Conservation (phyloP, 495 filamentous ascomycete genomes). For the Parathielavia appendiculata region DNA sequence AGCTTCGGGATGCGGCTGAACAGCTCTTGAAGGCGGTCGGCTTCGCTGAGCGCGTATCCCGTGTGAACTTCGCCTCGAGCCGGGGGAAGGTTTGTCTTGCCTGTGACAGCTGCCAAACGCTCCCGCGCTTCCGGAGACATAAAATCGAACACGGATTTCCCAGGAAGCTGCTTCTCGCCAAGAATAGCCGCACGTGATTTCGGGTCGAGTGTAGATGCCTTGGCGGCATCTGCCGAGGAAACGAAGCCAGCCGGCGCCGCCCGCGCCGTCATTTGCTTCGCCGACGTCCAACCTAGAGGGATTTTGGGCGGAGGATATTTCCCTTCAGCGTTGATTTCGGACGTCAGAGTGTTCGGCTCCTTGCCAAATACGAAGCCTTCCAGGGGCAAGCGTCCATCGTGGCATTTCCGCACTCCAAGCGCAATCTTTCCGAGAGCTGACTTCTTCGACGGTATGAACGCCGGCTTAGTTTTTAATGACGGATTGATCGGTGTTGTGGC, state of each 20-base stretch:
- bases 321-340: constrained; percentile 49
- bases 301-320: constrained; percentile 72
- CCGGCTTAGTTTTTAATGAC: constrained; percentile 60
- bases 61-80: constrained; percentile 69
- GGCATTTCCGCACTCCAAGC: constrained; percentile 67
- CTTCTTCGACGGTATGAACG: constrained; percentile 72
- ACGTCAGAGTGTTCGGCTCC: constrained; percentile 47
- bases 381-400: constrained; percentile 81
- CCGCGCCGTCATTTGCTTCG: constrained; percentile 46
- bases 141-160: constrained; percentile 95
- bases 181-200: constrained; percentile 74
- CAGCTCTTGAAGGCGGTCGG: constrained; percentile 55
- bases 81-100: constrained; percentile 69
- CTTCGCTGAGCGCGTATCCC: constrained; percentile 55
- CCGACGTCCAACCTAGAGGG: constrained; percentile 71
- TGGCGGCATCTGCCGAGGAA: constrained; percentile 69
- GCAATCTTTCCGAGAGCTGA: constrained; percentile 50
- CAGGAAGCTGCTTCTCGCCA: constrained; percentile 75
- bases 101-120: constrained; percentile 68
- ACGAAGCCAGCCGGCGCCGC: constrained; percentile 45
- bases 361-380: constrained; percentile 76
- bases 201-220: constrained; percentile 70
- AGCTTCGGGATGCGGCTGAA: constrained; percentile 63
- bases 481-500: constrained; percentile 53
- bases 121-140: constrained; percentile 76